These are phyloP conservation scores for Tolypocladium sp. DNA, from an alignment of 2,329 filamentous ascomycete genomes.

Conservation along the genomic window DNA sequence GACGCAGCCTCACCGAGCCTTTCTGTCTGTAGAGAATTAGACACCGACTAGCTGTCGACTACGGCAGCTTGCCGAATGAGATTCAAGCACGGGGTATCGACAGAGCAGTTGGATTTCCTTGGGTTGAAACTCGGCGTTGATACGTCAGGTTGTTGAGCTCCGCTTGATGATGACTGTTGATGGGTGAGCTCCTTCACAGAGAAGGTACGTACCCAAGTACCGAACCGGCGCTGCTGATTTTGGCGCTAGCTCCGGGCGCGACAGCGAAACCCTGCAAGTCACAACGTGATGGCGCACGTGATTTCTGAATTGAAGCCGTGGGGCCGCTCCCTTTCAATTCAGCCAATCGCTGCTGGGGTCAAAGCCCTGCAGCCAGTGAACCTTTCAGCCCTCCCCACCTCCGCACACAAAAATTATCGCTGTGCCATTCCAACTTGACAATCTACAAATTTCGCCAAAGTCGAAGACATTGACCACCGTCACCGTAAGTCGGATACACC, in stretches of 20 bases:
- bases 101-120: not conserved
- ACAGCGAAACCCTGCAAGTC: not conserved
- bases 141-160: not conserved
- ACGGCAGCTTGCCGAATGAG: not conserved
- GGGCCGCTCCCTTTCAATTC: not conserved
- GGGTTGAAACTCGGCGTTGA: not conserved
- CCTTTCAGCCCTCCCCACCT: conserved; percentile 28
- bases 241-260: not conserved
- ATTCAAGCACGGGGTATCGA: not conserved
- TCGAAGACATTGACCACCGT: conserved; percentile 36
- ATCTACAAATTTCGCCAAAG: conserved; percentile 31
- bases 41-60: not conserved
- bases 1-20: not conserved
- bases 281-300: conserved; percentile 4
- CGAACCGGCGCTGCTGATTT: not conserved
- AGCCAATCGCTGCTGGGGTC: conserved; percentile 25
- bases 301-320: not conserved
- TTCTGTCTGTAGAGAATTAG: not conserved
- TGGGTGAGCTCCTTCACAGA: not conserved
- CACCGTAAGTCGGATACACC: conserved; percentile 34
- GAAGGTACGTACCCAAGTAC: conserved; percentile 6
- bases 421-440: conserved; percentile 26
- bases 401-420: conserved; percentile 33
- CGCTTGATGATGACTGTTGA: not conserved
- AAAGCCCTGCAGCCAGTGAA: conserved; percentile 25